phyloP scores from a whole-genome alignment of 345 rosid genomes.

The Eucalyptus cloeziana region DNA sequence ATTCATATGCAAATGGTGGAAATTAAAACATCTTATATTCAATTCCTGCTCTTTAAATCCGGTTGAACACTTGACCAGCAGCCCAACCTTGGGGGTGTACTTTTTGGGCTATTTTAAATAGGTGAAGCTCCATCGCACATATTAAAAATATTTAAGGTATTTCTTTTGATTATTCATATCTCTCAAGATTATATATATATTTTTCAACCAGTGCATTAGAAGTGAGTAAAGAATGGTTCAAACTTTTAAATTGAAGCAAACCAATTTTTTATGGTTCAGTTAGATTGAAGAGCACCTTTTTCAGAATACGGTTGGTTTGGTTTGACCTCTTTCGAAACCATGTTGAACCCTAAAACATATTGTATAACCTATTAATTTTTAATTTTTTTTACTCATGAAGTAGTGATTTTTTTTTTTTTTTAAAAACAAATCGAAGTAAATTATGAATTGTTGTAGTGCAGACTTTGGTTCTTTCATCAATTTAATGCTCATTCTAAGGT shows the following conservation, averaged over 20 bases:
- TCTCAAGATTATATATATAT: neutral
- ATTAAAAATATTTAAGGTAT: neutral
- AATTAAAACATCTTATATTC: neutral
- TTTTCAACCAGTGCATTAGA: neutral
- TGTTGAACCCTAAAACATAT: neutral
- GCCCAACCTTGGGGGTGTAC: neutral
- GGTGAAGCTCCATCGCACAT: neutral
- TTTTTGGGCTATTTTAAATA: neutral
- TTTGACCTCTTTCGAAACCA: neutral
- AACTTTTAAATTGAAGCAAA: neutral
- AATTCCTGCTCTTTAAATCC: neutral
- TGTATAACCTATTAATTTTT: neutral
- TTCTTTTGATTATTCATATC: neutral
- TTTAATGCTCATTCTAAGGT: neutral
- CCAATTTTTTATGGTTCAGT: neutral
- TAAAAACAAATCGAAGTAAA: neutral
- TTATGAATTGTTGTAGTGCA: neutral
- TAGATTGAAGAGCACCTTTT: neutral
- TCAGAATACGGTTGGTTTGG: neutral
- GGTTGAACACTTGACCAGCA: neutral
- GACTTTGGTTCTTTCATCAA: neutral
- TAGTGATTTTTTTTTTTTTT: neutral
- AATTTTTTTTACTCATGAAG: neutral
- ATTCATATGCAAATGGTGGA: neutral
- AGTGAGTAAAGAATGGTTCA: neutral